These are phyloP conservation scores for Clonostachys chloroleuca DNA, from an alignment of 2,329 filamentous ascomycete genomes.

Conservation along the genomic window DNA sequence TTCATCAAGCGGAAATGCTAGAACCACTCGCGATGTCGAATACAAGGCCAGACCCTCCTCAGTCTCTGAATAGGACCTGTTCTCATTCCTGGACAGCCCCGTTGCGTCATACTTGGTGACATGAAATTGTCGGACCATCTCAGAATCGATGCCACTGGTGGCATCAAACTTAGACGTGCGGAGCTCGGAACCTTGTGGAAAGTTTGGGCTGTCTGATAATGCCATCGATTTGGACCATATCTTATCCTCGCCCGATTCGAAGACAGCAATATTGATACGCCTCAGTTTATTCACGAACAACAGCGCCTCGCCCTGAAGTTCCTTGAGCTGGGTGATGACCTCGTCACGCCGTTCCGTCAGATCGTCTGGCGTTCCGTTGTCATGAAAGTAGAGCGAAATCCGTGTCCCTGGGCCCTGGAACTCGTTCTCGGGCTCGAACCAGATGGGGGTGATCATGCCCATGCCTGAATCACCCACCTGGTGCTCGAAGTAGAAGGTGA, in stretches of 20 bases:
- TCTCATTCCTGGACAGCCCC: conserved; percentile 24
- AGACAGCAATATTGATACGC: conserved; percentile 20
- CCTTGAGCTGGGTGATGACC: conserved; percentile 19
- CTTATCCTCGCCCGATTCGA: conserved; percentile 9
- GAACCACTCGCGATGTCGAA: conserved; percentile 24
- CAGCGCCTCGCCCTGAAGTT: conserved; percentile 29
- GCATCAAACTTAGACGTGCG: conserved; percentile 20
- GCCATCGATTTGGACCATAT: neutral
- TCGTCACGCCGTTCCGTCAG: conserved; percentile 15
- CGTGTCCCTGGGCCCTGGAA: conserved; percentile 17
- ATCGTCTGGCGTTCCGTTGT: conserved; percentile 10
- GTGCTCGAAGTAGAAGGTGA: conserved; percentile 38
- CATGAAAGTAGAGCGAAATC: conserved; percentile 29
- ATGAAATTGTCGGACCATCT: neutral
- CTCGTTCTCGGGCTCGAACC: conserved; percentile 19
- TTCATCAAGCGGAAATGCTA: conserved; percentile 38
- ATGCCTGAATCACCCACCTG: conserved; percentile 33
- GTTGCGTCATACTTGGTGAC: conserved; percentile 8
- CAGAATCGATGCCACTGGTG: conserved; percentile 9
- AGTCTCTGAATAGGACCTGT: conserved; percentile 18
- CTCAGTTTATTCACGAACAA: conserved; percentile 35
- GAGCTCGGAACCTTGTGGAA: neutral
- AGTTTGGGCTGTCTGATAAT: neutral
- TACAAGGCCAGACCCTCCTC: conserved; percentile 12
- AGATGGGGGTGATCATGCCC: conserved; percentile 43